phyloP scores from a whole-genome alignment of 345 rosid species.

The Acer saccharum region DNA sequence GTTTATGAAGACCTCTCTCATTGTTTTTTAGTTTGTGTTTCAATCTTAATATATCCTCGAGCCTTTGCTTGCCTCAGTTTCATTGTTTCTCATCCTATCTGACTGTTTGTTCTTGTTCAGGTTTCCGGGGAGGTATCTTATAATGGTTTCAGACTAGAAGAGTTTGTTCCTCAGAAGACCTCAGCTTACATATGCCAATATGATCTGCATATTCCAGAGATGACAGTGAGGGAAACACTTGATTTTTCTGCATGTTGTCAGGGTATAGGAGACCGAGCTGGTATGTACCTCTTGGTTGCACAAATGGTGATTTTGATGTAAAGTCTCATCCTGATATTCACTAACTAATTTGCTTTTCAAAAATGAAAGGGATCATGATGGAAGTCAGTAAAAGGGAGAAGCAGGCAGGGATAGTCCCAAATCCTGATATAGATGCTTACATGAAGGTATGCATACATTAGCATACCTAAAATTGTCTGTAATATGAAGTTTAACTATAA shows the following conservation, averaged over 20 bases:
- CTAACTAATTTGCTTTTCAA: not conserved
- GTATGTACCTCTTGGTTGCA: not conserved
- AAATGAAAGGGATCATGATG: constrained; percentile 16
- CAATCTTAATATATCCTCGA: not conserved
- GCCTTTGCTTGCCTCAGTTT: not conserved
- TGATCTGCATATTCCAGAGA: constrained; percentile 36
- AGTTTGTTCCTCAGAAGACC: constrained; percentile 40
- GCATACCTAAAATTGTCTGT: no score
- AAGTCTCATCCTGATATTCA: not conserved
- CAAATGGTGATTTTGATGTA: no score
- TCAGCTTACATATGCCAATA: constrained; percentile 26
- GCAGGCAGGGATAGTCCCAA: constrained; percentile 30
- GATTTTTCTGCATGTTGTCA: constrained; percentile 37
- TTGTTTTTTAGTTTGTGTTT: not conserved
- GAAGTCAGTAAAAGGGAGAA: constrained; percentile 33
- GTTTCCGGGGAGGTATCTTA: constrained; percentile 33
- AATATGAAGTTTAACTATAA: no score
- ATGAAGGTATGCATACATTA: not conserved
- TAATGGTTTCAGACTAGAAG: constrained; percentile 30
- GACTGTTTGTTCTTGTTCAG: constrained; percentile 3
- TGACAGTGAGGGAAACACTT: constrained; percentile 33
- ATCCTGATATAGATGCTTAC: constrained; percentile 35
- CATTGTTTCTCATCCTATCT: not conserved
- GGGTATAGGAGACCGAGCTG: constrained; percentile 31
- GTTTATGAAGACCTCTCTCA: no score